Percentiles rank a stretch among this genome's conserved stretches.
phyloP scores from a whole-genome alignment of 148 eudicot species.

The Bassia scoparia region DNA sequence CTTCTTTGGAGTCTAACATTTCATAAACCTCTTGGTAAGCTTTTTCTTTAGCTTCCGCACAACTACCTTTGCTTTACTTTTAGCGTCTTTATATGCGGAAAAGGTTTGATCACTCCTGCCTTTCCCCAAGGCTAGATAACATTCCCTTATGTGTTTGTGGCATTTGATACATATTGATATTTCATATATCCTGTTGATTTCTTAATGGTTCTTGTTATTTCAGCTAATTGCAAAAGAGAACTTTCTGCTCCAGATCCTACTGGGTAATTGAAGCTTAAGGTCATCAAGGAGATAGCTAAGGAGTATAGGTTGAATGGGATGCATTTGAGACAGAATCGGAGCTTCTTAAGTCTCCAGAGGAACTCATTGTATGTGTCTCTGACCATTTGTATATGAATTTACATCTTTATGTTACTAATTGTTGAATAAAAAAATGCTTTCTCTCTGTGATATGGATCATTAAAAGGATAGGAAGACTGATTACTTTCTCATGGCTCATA shows the following conservation, averaged over 20 bases:
- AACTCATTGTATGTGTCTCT: slow-evolving; percentile 58
- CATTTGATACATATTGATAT: background rate
- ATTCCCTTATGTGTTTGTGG: too few species aligned
- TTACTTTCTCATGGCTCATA: background rate
- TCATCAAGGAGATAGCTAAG: slow-evolving; percentile 95
- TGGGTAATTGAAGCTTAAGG: slow-evolving; percentile 44
- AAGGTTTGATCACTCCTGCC: too few species aligned
- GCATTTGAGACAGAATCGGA: slow-evolving; percentile 73
- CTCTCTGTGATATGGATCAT: background rate
- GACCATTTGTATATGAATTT: slow-evolving; percentile 4
- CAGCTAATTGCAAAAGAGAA: slow-evolving; percentile 47
- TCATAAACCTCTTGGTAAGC: too few species aligned
- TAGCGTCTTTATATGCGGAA: too few species aligned
- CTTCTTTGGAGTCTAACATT: too few species aligned
- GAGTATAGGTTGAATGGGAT: slow-evolving; percentile 88
- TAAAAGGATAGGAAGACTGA: background rate
- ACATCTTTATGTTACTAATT: background rate
- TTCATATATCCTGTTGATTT: background rate
- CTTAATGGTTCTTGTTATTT: background rate
- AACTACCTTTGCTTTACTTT: too few species aligned
- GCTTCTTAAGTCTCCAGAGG: slow-evolving; percentile 88
- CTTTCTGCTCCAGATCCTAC: slow-evolving; percentile 39
- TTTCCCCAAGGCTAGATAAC: too few species aligned
- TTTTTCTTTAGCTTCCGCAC: too few species aligned
- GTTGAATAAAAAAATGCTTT: background rate